Conservation (phyloP, 2,329 filamentous ascomycete species). For the Blastomyces parvus region DNA sequence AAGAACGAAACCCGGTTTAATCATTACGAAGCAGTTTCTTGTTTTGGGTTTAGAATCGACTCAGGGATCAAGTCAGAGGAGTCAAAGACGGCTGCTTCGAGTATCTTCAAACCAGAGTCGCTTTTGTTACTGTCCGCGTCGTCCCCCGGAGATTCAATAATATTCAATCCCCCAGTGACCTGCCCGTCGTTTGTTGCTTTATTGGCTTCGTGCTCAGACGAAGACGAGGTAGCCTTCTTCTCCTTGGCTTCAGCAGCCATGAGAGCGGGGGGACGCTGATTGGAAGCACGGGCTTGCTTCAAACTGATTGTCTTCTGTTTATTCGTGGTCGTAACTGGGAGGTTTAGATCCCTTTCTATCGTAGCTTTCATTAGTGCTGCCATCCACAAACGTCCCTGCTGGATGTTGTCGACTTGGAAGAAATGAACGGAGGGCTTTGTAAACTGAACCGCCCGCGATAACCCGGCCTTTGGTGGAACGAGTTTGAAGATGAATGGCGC, state of each 20-base stretch:
- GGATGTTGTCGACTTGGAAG: constrained; percentile 86
- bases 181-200: constrained; percentile 25
- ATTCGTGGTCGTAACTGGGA: constrained; percentile 75
- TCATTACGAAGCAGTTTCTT: neutral
- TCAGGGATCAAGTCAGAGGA: neutral
- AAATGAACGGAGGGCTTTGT: constrained; percentile 97
- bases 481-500: constrained; percentile 98
- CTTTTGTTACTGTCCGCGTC: constrained; percentile 13
- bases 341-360: constrained; percentile 75
- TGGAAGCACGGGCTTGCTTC: constrained; percentile 75
- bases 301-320: constrained; percentile 95
- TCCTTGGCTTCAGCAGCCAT: constrained; percentile 49
- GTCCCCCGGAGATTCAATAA: constrained; percentile 17
- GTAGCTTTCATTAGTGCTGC: constrained; percentile 97
- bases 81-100: constrained; percentile 2
- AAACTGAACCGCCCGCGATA: constrained; percentile 88
- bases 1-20: neutral
- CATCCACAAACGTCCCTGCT: constrained; percentile 92
- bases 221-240: neutral
- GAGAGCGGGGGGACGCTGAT: constrained; percentile 78
- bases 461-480: constrained; percentile 75
- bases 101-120: constrained; percentile 2
- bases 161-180: constrained; percentile 27
- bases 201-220: neutral
- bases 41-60: neutral